Conservation (phyloP, 116 monocot species). For the Phalaenopsis hybrid region DNA sequence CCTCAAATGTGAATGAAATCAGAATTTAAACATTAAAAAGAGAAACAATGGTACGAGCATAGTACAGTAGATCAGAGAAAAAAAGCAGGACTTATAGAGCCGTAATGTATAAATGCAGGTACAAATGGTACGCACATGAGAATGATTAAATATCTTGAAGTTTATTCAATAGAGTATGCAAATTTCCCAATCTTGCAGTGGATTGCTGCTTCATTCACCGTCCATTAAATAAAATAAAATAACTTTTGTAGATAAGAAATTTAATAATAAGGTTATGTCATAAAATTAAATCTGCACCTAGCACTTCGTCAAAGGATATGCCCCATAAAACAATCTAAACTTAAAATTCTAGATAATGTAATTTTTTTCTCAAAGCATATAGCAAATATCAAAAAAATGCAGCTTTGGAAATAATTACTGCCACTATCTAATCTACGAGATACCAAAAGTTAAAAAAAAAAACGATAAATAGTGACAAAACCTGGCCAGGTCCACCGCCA, state of each 20-base stretch:
- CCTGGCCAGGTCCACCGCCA: conserved; percentile 99
- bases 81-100: neutral
- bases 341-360: neutral
- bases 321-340: neutral
- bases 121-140: neutral
- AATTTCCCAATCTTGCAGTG: neutral
- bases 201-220: neutral
- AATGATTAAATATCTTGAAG: neutral
- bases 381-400: neutral
- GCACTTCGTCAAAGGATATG: neutral
- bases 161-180: neutral
- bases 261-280: neutral
- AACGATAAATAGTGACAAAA: conserved; percentile 18
- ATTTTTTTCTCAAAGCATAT: neutral
- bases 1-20: too few relatives aligned
- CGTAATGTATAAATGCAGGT: neutral
- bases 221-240: neutral
- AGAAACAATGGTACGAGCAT: too few relatives aligned
- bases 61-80: too few relatives aligned
- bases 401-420: neutral
- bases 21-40: too few relatives aligned
- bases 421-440: neutral
- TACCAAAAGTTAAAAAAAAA: neutral
- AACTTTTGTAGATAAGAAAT: neutral
- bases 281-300: neutral